Evolutionary conservation across 139 green algal genomes (phyloP), one percentile per base, ranked within the genome.

Genomic region (Haematococcus lacustris): DNA sequence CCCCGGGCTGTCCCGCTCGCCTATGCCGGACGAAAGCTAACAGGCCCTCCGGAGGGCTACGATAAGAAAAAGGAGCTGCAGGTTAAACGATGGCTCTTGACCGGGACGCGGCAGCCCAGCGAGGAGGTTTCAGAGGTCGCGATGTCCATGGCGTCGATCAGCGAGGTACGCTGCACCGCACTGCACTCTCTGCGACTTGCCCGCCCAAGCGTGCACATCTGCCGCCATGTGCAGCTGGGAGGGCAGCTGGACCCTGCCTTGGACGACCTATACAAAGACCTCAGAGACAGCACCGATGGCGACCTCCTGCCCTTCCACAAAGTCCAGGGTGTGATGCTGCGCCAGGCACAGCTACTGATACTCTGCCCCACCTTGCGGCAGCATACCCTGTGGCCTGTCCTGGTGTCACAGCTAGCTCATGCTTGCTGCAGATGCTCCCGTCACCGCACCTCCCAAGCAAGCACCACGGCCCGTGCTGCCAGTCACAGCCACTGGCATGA

Each of bases 31-130:
- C 57, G 78, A 3, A 84, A 80, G 67, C 67, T 84, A 0, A 78
- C 67, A 2, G 79, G 73, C 1, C 79, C 79, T 30, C 74, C 79
- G 0, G 79, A 84, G 41, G 79, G 74, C 0, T 84, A 84, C 35
- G 74, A 71, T 32, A 71, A 68, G 32, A 81, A 78, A 35, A 80
- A 84, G 51, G 79, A 84, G 43, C 67, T 73, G 0, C 71, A 80
- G 40, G 68, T 84, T 35, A 84, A 84, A 68, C 13, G 51, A 25
- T 84, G 79, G 79, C 70, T 79, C 26, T 66, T 13, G 2, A 72
- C 32, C 3, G 47, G 30, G 6, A 34, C 69, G 3, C 37, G 26
- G 4, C 33, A 13, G 39, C 3, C 30, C 28, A 25, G 38, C 3
- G 28, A 53, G 9, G 51, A 67, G 26, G 26, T 23, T 13, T 60